Percentiles rank a stretch among this genome's conserved stretches.
Conservation (phyloP, 2,329 filamentous ascomycete genomes). For the Trichoderma aggressivum region DNA sequence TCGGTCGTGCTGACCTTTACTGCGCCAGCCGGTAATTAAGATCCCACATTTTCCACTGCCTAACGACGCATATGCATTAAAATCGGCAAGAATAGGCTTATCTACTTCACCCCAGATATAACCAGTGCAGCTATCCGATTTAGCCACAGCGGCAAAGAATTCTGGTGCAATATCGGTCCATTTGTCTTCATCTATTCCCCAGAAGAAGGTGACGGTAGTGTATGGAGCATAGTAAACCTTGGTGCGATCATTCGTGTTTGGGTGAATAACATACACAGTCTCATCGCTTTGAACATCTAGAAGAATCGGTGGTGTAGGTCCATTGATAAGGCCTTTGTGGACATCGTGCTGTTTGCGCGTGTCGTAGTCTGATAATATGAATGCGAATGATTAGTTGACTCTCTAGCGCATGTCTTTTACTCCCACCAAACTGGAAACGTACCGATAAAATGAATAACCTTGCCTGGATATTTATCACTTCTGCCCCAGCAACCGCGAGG, state of each 20-base stretch:
- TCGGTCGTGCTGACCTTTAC: neutral
- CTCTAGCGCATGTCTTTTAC: neutral
- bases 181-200: neutral
- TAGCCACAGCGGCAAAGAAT: neutral
- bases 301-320: neutral
- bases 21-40: neutral
- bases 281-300: neutral
- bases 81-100: neutral
- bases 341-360: neutral
- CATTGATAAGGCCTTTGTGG: neutral
- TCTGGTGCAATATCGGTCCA: neutral
- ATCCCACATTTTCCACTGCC: neutral
- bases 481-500: neutral
- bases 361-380: neutral
- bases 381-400: no score
- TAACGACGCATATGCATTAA: neutral
- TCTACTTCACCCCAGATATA: neutral
- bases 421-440: neutral
- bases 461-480: neutral
- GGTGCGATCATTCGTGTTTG: neutral
- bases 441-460: neutral
- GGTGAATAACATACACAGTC: neutral
- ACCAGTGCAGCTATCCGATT: neutral
- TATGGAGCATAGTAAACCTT: neutral
- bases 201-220: neutral